Evolutionary conservation across 257 asterid genomes (phyloP), one percentile per base, ranked within the genome.

Genomic region (Ocimum tenuiflorum): DNA sequence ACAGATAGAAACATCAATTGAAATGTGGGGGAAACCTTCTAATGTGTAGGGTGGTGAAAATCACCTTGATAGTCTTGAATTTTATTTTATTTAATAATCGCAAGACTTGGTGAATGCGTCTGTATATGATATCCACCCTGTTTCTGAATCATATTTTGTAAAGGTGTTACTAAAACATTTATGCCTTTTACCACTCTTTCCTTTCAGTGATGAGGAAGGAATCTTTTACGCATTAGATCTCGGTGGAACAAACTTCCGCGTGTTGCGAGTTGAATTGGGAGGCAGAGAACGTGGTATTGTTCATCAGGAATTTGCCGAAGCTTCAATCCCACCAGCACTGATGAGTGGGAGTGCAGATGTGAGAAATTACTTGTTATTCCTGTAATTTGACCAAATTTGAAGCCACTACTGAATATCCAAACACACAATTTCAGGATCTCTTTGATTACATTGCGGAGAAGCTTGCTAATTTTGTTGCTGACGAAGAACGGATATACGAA

Each of bases 231-330:
- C 97, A 38, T 73, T 92, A 75, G 98, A 91, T 83, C 97, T 91
- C 43, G 98, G 98, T 52, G 98, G 98, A 33, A 89, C 98, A 23
- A 91, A 91, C 72, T 91, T 91, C 62, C 95, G 98, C 31, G 98
- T 91, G 19, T 64, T 92, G 83, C 75, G 95, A 45, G 97, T 92
- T n/a, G 86, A 87, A 45, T 76, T 92, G 57, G 95, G 95, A 55
- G 97, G 98, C 29, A 87, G 46, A 70, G 83, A 41, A 41, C 79
- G 77, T 2, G 94, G 95, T 0, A 78, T 91, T 63, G 73, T 82
- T 70, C 82, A 78, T 78, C 98, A 87, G 67, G 95, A 92, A 79
- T 89, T 92, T 15, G 60, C 86, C 0, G 98, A 89, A 83, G 97
- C 89, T 11, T 85, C 91, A 20, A 85, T 91, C 31, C 98, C 98